These are phyloP conservation scores for Cenchrus americanus DNA, from an alignment of 176 grass and related monocot genomes.

Conservation along the genomic window DNA sequence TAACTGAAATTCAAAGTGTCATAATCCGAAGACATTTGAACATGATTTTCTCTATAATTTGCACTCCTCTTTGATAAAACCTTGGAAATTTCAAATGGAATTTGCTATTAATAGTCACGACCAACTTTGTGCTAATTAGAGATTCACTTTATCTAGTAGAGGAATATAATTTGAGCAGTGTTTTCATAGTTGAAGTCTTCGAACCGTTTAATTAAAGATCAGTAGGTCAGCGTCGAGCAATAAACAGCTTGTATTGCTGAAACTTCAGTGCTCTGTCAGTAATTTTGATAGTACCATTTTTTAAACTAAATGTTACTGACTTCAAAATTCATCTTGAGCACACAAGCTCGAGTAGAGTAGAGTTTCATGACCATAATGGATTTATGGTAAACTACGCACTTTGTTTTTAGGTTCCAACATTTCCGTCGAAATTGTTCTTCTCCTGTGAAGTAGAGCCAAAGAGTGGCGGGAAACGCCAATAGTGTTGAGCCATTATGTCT, in stretches of 20 bases:
- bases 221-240: not conserved
- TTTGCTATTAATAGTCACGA: not conserved
- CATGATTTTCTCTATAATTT: no score
- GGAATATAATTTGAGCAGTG: not conserved
- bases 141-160: not conserved
- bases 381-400: no score
- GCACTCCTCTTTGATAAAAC: not conserved
- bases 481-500: constrained; percentile 78
- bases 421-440: constrained; percentile 88
- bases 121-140: no score
- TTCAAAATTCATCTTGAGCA: not conserved
- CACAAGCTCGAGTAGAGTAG: not conserved
- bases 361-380: not conserved
- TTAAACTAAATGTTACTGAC: not conserved
- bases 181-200: not conserved
- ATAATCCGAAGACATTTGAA: not conserved
- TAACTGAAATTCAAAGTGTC: not conserved
- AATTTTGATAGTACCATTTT: no score
- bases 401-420: constrained; percentile 71
- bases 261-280: not conserved
- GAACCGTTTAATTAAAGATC: not conserved
- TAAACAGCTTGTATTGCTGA: not conserved
- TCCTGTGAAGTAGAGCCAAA: constrained; percentile 86
- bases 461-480: constrained; percentile 83
- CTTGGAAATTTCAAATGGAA: not conserved